Evolutionary conservation across 2,329 filamentous ascomycete genomes (phyloP).

Genomic region (Neoarthrinium moseri): DNA sequence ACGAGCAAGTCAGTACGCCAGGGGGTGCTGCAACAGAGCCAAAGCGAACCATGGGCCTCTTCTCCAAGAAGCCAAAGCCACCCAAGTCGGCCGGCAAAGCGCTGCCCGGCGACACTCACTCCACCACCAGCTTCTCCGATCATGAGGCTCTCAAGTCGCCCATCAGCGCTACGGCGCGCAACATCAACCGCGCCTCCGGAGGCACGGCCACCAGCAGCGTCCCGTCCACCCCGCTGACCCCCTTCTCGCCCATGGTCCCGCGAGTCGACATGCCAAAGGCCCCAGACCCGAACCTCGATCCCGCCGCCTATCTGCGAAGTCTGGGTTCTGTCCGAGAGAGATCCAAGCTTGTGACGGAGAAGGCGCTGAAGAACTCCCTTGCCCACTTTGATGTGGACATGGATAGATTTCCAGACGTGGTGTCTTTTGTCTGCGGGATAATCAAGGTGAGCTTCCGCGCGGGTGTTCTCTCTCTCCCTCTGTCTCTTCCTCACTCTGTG

Average conservation of each 20-base stretch:
- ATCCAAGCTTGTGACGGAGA: conserved; percentile 70
- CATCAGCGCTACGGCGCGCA: conserved; percentile 4
- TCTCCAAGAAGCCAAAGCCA: conserved; percentile 12
- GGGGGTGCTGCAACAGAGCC: neutral
- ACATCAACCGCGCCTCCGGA: conserved; percentile 8
- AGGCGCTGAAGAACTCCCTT: conserved; percentile 74
- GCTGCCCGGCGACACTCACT: conserved; percentile 10
- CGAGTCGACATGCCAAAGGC: conserved; percentile 14
- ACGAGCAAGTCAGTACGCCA: neutral
- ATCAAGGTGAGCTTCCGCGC: conserved; percentile 89
- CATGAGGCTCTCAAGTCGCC: conserved; percentile 11
- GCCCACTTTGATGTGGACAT: conserved; percentile 89
- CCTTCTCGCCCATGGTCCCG: conserved; percentile 10
- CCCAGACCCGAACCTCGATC: conserved; percentile 13
- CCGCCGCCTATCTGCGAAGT: conserved; percentile 77
- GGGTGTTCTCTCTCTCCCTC: neutral
- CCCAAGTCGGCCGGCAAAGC: conserved; percentile 10
- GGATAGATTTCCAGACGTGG: conserved; percentile 78
- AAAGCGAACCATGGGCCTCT: conserved; percentile 11
- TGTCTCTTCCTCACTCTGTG: too few relatives aligned
- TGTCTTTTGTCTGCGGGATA: conserved; percentile 84
- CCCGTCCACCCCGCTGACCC: conserved; percentile 8
- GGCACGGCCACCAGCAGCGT: conserved; percentile 3
- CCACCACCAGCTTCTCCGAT: conserved; percentile 12
- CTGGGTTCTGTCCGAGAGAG: conserved; percentile 84